Evolutionary conservation across 768 basidiomycete genomes (phyloP).

Genomic region (Agrocybe pediades): DNA sequence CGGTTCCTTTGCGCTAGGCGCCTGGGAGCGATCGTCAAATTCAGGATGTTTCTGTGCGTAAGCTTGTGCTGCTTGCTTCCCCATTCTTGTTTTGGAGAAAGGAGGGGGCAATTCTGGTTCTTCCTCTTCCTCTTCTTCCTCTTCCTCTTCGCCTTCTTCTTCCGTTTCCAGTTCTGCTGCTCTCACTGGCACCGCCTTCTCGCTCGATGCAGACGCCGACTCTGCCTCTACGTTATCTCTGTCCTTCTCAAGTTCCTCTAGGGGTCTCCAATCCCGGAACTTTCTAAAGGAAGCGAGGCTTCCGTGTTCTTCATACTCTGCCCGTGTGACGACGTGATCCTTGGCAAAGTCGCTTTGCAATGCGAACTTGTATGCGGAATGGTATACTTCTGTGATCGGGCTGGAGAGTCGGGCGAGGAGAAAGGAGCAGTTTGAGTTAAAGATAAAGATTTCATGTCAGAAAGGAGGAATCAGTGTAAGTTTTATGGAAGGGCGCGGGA

Average conservation of each 20-base stretch:
- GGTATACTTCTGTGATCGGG: slow-evolving; percentile 67
- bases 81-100: background rate
- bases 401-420: slow-evolving; percentile 33
- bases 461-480: background rate
- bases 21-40: slow-evolving; percentile 30
- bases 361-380: slow-evolving; percentile 60
- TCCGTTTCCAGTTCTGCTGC: slow-evolving; percentile 8
- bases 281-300: slow-evolving; percentile 74
- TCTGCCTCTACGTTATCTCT: slow-evolving; percentile 3
- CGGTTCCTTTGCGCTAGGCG: slow-evolving; percentile 19
- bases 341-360: slow-evolving; percentile 49
- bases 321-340: slow-evolving; percentile 60
- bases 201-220: slow-evolving; percentile 7
- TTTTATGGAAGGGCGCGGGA: slow-evolving; percentile 2
- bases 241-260: slow-evolving; percentile 30
- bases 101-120: background rate
- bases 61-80: background rate
- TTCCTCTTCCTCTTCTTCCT: slow-evolving; percentile 8
- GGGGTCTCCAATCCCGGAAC: slow-evolving; percentile 63
- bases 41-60: background rate
- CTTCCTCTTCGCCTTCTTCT: slow-evolving; percentile 3
- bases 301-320: slow-evolving; percentile 86
- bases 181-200: slow-evolving; percentile 8
- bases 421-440: slow-evolving; percentile 1
- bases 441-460: background rate